phyloP scores from a whole-genome alignment of 192 early-diverging fungal genomes.

The Entomortierella lignicola region DNA sequence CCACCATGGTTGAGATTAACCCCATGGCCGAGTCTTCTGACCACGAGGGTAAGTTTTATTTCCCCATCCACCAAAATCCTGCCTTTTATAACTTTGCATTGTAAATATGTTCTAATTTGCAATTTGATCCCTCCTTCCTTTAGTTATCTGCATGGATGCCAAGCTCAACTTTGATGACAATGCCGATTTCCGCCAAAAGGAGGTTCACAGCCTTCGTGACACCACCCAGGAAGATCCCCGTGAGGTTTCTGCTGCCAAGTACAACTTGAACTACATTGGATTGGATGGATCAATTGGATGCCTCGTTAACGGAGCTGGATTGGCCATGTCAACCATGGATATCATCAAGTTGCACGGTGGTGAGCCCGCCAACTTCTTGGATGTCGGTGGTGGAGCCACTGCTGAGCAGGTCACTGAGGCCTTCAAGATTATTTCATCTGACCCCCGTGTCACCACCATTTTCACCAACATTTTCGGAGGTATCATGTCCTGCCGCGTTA shows the following conservation, averaged over 20 bases:
- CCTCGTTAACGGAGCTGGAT: slow-evolving; percentile 98
- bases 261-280: slow-evolving; percentile 99
- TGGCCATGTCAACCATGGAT: slow-evolving; percentile 99
- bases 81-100: too few species aligned
- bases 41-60: slow-evolving; percentile 77
- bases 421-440: slow-evolving; percentile 99
- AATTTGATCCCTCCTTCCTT: not conserved
- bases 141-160: slow-evolving; percentile 97
- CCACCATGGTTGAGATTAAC: slow-evolving; percentile 99
- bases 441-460: slow-evolving; percentile 93
- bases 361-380: slow-evolving; percentile 99
- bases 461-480: slow-evolving; percentile 99
- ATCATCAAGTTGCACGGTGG: slow-evolving; percentile 99
- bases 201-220: slow-evolving; percentile 90
- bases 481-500: slow-evolving; percentile 99
- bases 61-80: too few species aligned
- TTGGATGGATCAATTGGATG: slow-evolving; percentile 99
- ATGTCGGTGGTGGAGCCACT: slow-evolving; percentile 97
- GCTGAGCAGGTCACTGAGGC: slow-evolving; percentile 97
- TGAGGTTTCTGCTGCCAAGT: slow-evolving; percentile 97
- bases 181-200: slow-evolving; percentile 97
- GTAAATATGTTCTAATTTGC: too few species aligned
- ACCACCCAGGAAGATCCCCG: slow-evolving; percentile 96
- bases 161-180: slow-evolving; percentile 99
- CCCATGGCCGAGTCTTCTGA: slow-evolving; percentile 93